Percentiles rank a stretch among this genome's conserved stretches.
These are phyloP conservation scores for Neurospora crassa DNA, from an alignment of 2,329 filamentous ascomycete species.

Conservation along the genomic window DNA sequence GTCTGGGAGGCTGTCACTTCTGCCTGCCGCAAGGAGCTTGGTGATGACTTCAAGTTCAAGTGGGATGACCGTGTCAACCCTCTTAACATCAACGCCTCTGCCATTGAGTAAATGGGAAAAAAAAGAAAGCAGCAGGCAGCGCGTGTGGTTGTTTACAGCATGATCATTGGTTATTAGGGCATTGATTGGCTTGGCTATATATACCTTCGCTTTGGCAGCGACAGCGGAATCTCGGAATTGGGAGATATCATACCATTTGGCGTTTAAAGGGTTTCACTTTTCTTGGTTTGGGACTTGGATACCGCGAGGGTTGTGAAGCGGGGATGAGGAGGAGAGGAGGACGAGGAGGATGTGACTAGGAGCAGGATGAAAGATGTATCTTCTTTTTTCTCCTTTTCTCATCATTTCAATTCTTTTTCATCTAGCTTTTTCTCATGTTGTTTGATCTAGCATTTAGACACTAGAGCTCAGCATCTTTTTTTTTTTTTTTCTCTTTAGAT, in stretches of 20 bases:
- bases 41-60: slow-evolving; percentile 64
- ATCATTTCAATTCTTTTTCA: neutral
- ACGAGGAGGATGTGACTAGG: neutral
- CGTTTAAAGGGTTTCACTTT: slow-evolving; percentile 1
- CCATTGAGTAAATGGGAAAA: neutral
- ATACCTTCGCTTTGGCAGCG: neutral
- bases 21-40: slow-evolving; percentile 59
- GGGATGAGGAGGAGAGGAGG: neutral
- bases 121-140: neutral
- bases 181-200: neutral
- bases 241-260: neutral
- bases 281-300: slow-evolving; percentile 1
- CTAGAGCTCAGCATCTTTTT: neutral
- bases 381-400: neutral
- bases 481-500: neutral
- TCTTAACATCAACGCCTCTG: slow-evolving; percentile 37
- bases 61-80: slow-evolving; percentile 66
- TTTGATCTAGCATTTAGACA: neutral
- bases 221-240: neutral
- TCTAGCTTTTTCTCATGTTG: neutral
- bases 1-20: slow-evolving; percentile 62
- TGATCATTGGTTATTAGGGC: neutral
- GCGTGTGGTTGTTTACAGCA: neutral
- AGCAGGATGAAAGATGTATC: neutral
- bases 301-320: neutral